Percentiles rank a stretch among this genome's conserved stretches.
Conservation (phyloP, 2,329 filamentous ascomycete species). For the Alternaria viburni region DNA sequence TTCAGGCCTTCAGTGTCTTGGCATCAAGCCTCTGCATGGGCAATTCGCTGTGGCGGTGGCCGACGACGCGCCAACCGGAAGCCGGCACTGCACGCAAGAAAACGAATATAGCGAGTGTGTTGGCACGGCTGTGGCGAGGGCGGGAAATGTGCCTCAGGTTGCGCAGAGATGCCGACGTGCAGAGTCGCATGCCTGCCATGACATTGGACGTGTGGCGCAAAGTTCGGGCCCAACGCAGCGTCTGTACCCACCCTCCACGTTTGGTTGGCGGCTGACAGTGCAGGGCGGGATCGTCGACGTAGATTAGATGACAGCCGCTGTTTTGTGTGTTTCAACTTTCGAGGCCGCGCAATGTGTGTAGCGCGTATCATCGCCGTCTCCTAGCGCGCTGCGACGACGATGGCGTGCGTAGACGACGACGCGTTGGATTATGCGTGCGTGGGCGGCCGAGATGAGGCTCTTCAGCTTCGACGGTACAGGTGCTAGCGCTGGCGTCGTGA, state of each 20-base stretch:
- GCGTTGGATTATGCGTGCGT: slow-evolving; percentile 1
- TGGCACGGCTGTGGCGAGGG: neutral
- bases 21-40: slow-evolving; percentile 14
- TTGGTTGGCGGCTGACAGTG: neutral
- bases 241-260: slow-evolving; percentile 1
- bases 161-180: neutral
- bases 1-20: slow-evolving; percentile 27
- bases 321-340: slow-evolving; percentile 5
- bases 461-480: neutral
- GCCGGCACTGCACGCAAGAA: neutral
- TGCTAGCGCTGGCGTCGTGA: neutral
- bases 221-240: neutral
- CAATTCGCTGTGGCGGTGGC: slow-evolving; percentile 14
- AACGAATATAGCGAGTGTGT: neutral
- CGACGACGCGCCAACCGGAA: neutral
- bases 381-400: neutral
- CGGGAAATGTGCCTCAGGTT: neutral
- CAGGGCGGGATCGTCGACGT: slow-evolving; percentile 5
- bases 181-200: neutral
- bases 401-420: slow-evolving; percentile 2
- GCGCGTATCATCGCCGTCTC: neutral
- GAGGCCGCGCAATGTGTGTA: slow-evolving; percentile 13
- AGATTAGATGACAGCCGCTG: slow-evolving; percentile 8
- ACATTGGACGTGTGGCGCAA: neutral
- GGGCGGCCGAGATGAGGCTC: slow-evolving; percentile 1